phyloP scores from a whole-genome alignment of 228 moss, liverwort and hornwort species.

The Sphagnum fallax region DNA sequence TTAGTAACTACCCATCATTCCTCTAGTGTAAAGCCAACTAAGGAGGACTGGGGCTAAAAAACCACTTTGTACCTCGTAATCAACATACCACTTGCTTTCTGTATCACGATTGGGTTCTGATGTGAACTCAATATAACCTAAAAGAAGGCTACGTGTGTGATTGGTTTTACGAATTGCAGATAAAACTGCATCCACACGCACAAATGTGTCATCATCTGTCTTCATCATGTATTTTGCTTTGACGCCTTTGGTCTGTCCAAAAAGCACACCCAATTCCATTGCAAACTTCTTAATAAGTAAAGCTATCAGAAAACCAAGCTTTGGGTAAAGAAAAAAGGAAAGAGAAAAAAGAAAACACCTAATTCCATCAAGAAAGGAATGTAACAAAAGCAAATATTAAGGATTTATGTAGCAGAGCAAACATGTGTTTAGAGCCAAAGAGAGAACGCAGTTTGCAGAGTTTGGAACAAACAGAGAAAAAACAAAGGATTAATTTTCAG shows the following conservation, averaged over 20 bases:
- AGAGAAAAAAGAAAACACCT: too few species aligned
- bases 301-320: too few species aligned
- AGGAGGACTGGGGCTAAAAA: too few species aligned
- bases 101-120: slow-evolving; percentile 48
- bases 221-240: slow-evolving; percentile 83
- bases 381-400: background rate
- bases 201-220: slow-evolving; percentile 93
- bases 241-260: slow-evolving; percentile 56
- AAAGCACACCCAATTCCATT: slow-evolving; percentile 6
- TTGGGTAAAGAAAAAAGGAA: too few species aligned
- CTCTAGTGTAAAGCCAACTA: too few species aligned
- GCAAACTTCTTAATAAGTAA: background rate
- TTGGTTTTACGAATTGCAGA: slow-evolving; percentile 35
- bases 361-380: background rate
- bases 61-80: slow-evolving; percentile 24
- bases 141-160: slow-evolving; percentile 42
- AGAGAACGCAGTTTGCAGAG: too few species aligned
- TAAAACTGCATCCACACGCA: slow-evolving; percentile 78
- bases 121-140: slow-evolving; percentile 63
- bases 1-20: too few species aligned
- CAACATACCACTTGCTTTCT: slow-evolving; percentile 80
- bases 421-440: too few species aligned
- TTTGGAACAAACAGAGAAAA: too few species aligned
- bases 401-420: too few species aligned
- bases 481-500: too few species aligned